Base-by-base conservation (phyloP, 805 yeast genomes). In the Teunomyces kruisii region DNA sequence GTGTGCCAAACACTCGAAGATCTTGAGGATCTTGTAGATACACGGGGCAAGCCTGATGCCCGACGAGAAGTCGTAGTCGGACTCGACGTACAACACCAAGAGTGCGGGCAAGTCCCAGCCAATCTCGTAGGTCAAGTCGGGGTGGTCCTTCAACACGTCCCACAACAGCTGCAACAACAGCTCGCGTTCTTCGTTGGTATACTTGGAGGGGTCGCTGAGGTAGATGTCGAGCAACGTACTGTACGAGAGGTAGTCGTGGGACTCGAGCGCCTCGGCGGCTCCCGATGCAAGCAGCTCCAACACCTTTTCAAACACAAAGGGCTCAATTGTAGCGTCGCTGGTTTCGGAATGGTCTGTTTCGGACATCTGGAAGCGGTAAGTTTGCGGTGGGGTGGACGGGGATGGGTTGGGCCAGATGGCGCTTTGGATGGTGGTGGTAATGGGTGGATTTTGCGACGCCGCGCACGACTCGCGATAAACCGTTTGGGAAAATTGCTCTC, bases 81-180 rank as follows among this genome's bases (percentile, higher is more conserved):
- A 67, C 49, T 68, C 81, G 55, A 84, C 59, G 59, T 75, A 86
- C 8, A 72, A 71, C 37, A 88, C 56, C 6, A 91, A 52, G 41
- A 87, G 64, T 27, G 75, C 76, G 1, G 96, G 96, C n/a, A 91
- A 59, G 62, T 91, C 97, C 97, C 97, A 91, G 2, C 96, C 96
- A 48, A 90, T 80, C 52, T 84, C 86, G 36, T 76, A 72, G 0
- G 82, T 70, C 26, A 88, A 63, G 9, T 74, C 75, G 13, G 73
- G 69, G 57, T 85, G 61, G 0, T 58, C 63, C 2, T 43, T 33
- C 27, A 88, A 62, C 0, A 81, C 66, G 0, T 65, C 68, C 9
- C 64, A 52, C 10, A 90, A 51, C 3, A 68, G 64, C 0, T 58
- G 64, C 39, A 89, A 62, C n/a, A 87, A 58, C 40, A 52, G 44